These are phyloP conservation scores for Pseudogymnoascus sp. DNA, from an alignment of 2,329 filamentous ascomycete species.

Conservation along the genomic window DNA sequence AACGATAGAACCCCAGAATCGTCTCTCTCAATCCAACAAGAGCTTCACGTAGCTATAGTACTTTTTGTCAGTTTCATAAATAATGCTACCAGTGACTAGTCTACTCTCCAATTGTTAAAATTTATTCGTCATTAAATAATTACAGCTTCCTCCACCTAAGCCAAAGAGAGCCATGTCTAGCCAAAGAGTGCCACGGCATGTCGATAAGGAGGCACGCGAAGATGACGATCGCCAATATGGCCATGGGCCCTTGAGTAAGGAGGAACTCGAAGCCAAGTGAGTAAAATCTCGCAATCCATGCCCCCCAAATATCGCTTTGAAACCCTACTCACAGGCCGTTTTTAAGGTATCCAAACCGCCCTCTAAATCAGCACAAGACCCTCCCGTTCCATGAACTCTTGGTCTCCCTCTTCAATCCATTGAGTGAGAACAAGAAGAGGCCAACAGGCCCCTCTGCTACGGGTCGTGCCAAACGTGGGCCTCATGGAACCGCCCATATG, in stretches of 20 bases:
- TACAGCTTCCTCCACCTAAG: neutral
- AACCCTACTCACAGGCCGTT: conserved; percentile 14
- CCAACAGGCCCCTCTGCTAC: conserved; percentile 41
- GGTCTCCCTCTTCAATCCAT: conserved; percentile 70
- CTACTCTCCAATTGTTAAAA: neutral
- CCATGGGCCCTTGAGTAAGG: conserved; percentile 30
- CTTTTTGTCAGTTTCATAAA: neutral
- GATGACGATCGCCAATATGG: conserved; percentile 43
- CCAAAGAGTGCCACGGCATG: conserved; percentile 6
- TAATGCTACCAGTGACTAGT: neutral
- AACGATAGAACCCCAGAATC: neutral
- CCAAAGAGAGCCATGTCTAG: neutral
- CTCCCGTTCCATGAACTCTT: conserved; percentile 76
- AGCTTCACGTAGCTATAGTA: neutral
- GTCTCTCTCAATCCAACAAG: neutral
- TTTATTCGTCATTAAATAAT: neutral
- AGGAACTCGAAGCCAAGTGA: conserved; percentile 23
- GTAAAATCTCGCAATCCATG: neutral
- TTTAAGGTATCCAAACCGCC: conserved; percentile 68
- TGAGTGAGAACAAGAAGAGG: conserved; percentile 64
- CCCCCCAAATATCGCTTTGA: neutral
- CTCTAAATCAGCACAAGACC: conserved; percentile 70
- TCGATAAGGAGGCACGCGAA: conserved; percentile 21
- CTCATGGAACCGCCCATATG: conserved; percentile 47
- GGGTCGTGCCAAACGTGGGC: conserved; percentile 47